These are phyloP conservation scores for Diplodia mutila DNA, from an alignment of 2,329 filamentous ascomycete species.

Conservation along the genomic window DNA sequence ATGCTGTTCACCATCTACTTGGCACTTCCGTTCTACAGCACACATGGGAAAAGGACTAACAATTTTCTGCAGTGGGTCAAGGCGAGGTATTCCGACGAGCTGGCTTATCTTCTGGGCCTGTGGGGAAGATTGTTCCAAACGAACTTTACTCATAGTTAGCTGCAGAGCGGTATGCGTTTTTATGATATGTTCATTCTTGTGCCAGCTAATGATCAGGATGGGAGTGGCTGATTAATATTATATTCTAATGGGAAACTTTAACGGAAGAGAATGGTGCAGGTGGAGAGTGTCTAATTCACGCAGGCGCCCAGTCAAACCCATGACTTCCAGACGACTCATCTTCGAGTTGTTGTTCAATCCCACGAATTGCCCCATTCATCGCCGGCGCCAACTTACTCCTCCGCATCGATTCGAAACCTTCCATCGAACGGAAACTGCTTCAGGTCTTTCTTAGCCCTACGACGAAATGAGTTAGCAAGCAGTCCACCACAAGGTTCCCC, in stretches of 20 bases:
- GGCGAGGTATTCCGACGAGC: background rate
- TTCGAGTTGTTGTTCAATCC: too few species aligned
- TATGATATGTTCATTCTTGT: background rate
- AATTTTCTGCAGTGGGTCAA: background rate
- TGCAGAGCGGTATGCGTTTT: background rate
- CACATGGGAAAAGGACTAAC: background rate
- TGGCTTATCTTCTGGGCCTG: background rate
- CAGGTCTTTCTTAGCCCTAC: too few species aligned
- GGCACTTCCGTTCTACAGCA: background rate
- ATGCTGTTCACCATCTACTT: too few species aligned
- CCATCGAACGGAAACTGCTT: too few species aligned
- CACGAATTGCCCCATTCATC: too few species aligned
- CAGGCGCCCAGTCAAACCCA: too few species aligned
- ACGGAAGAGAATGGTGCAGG: background rate
- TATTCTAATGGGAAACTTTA: background rate
- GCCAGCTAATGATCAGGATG: background rate
- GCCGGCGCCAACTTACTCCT: too few species aligned
- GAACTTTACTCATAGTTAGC: background rate
- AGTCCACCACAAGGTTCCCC: too few species aligned
- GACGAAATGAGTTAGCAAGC: too few species aligned
- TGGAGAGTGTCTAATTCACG: too few species aligned
- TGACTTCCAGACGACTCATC: too few species aligned
- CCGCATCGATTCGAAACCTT: too few species aligned
- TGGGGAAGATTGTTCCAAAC: background rate
- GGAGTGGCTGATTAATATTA: background rate